Evolutionary conservation across 768 basidiomycete genomes (phyloP).

Genomic region (Leccinum variicolor): DNA sequence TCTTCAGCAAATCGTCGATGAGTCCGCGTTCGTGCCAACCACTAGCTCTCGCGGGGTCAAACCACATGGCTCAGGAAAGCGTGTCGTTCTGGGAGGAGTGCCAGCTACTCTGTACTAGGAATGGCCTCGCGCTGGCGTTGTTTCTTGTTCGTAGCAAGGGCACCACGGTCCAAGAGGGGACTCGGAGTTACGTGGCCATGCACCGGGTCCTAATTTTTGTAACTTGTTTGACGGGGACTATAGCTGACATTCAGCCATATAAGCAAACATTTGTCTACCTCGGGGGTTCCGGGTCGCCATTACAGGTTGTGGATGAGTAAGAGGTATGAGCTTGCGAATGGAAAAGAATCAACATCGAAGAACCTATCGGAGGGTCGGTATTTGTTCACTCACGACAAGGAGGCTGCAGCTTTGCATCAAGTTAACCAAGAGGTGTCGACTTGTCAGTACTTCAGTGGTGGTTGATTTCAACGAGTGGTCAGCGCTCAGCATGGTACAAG

Average conservation of each 20-base stretch:
- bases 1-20: conserved; percentile 46
- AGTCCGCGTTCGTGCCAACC: conserved; percentile 47
- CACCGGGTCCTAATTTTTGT: neutral
- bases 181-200: conserved; percentile 3
- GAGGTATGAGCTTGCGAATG: conserved; percentile 15
- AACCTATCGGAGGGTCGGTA: conserved; percentile 52
- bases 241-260: neutral
- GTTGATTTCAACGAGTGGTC: conserved; percentile 57
- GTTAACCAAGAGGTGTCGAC: conserved; percentile 88
- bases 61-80: conserved; percentile 53
- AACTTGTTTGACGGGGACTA: conserved; percentile 1
- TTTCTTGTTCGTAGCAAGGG: conserved; percentile 53
- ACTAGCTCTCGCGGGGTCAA: conserved; percentile 54
- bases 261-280: neutral
- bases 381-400: conserved; percentile 70
- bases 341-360: neutral
- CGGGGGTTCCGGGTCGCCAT: neutral
- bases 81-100: conserved; percentile 34
- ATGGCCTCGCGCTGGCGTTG: conserved; percentile 42
- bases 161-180: conserved; percentile 42
- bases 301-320: conserved; percentile 8
- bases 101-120: conserved; percentile 64
- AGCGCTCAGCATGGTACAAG: too few relatives aligned
- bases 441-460: conserved; percentile 56
- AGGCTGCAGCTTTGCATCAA: conserved; percentile 40